Conservation (phyloP, 2,329 filamentous ascomycete species). For the Podosphaera aphanis region DNA sequence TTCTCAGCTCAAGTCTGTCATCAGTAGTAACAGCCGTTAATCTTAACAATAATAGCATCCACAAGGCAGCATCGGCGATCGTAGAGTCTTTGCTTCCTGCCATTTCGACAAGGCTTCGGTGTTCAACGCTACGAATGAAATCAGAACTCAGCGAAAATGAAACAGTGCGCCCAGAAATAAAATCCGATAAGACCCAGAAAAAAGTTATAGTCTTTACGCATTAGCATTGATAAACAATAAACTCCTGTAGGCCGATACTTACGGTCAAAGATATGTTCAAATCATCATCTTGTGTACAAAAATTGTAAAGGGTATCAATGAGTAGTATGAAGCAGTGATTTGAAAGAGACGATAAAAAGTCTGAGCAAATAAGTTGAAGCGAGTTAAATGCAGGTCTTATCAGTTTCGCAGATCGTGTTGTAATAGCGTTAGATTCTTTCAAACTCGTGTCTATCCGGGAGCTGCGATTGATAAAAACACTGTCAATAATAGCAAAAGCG, state of each 20-base stretch:
- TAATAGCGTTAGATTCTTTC: constrained; percentile 9
- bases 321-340: constrained; percentile 52
- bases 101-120: constrained; percentile 30
- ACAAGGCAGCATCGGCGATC: constrained; percentile 46
- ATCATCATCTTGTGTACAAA: constrained; percentile 74
- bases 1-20: constrained; percentile 50
- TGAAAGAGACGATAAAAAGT: constrained; percentile 58
- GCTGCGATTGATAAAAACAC: constrained; percentile 37
- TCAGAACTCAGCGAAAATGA: constrained; percentile 33
- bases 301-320: constrained; percentile 70
- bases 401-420: constrained; percentile 44
- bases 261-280: constrained; percentile 86
- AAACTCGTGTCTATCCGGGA: constrained; percentile 4
- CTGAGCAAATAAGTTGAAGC: constrained; percentile 77
- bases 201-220: constrained; percentile 56
- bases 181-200: constrained; percentile 89
- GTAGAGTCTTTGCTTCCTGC: constrained; percentile 34
- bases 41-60: constrained; percentile 53
- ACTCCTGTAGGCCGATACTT: constrained; percentile 14
- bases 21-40: constrained; percentile 50
- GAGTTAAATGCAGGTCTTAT: constrained; percentile 75
- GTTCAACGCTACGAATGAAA: constrained; percentile 29
- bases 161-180: constrained; percentile 39
- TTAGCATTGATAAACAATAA: constrained; percentile 4
- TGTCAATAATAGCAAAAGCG: constrained; percentile 65